Conservation (phyloP, 1,284 basidiomycete genomes). For the Filobasidium uniguttulatum region DNA sequence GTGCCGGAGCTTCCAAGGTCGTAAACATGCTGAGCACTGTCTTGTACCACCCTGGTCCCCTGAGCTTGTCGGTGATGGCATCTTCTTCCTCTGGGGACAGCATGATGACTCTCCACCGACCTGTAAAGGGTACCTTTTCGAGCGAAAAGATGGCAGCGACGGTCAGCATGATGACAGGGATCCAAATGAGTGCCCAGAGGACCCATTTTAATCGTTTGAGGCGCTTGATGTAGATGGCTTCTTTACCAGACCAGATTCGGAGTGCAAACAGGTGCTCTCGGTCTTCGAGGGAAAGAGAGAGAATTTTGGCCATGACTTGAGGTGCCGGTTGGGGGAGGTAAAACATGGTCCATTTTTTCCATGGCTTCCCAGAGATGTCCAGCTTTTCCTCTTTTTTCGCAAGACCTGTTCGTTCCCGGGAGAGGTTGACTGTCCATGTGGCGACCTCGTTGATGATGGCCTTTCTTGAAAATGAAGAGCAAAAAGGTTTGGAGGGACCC, state of each 20-base stretch:
- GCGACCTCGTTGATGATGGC: background rate
- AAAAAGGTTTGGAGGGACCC: background rate
- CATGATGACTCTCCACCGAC: constrained; percentile 69
- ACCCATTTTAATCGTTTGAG: constrained; percentile 42
- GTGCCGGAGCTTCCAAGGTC: constrained; percentile 45
- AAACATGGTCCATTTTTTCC: constrained; percentile 8
- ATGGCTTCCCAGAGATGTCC: background rate
- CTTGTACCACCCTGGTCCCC: constrained; percentile 68
- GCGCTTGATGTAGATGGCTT: constrained; percentile 40
- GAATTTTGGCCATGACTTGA: constrained; percentile 21
- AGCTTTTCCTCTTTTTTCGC: background rate
- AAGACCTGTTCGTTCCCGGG: constrained; percentile 7
- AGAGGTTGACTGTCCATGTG: constrained; percentile 7
- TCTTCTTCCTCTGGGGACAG: constrained; percentile 84
- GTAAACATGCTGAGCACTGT: constrained; percentile 61
- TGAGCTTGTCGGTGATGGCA: constrained; percentile 58
- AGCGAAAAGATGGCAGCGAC: constrained; percentile 60
- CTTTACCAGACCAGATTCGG: constrained; percentile 24
- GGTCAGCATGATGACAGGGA: constrained; percentile 58
- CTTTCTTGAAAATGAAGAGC: background rate
- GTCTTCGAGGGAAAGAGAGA: constrained; percentile 30
- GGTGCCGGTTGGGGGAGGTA: constrained; percentile 18
- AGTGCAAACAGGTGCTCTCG: constrained; percentile 43
- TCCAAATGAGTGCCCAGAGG: constrained; percentile 49
- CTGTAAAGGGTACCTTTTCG: constrained; percentile 70